phyloP scores from a whole-genome alignment of 2,329 filamentous ascomycete species.

The Incumbomyces lentus region DNA sequence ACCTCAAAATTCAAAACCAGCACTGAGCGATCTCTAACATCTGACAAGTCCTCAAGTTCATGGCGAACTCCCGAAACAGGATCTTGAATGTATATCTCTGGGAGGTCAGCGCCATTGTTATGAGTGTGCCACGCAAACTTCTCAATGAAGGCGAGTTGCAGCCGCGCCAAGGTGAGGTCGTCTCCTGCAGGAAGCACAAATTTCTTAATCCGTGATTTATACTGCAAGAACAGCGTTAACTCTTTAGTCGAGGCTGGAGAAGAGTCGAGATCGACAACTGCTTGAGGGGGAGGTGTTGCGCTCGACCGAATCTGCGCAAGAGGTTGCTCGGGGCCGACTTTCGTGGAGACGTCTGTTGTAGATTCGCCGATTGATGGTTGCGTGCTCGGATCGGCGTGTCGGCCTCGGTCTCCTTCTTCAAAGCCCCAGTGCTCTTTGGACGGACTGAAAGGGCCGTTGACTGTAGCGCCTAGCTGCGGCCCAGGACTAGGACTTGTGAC shows the following conservation, averaged over 20 bases:
- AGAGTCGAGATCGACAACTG: slow-evolving; percentile 48
- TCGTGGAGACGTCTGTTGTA: background rate
- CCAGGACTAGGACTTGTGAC: slow-evolving; percentile 28
- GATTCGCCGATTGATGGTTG: background rate
- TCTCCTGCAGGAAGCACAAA: slow-evolving; percentile 43
- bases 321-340: background rate
- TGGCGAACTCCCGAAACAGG: slow-evolving; percentile 91
- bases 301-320: background rate
- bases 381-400: background rate
- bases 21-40: slow-evolving; percentile 90
- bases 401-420: background rate
- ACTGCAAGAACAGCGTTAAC: slow-evolving; percentile 62
- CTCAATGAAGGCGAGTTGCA: slow-evolving; percentile 95
- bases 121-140: slow-evolving; percentile 99
- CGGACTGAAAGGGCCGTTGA: slow-evolving; percentile 45
- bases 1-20: slow-evolving; percentile 89
- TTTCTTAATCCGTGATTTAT: slow-evolving; percentile 21
- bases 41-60: slow-evolving; percentile 82
- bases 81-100: slow-evolving; percentile 97
- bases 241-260: slow-evolving; percentile 74
- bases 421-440: slow-evolving; percentile 26
- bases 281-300: slow-evolving; percentile 34
- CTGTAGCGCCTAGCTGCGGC: slow-evolving; percentile 42
- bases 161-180: slow-evolving; percentile 71
- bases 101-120: slow-evolving; percentile 80